Conservation (phyloP, 2,329 filamentous ascomycete species). For the Dryadomyces quercus-mongolicae region DNA sequence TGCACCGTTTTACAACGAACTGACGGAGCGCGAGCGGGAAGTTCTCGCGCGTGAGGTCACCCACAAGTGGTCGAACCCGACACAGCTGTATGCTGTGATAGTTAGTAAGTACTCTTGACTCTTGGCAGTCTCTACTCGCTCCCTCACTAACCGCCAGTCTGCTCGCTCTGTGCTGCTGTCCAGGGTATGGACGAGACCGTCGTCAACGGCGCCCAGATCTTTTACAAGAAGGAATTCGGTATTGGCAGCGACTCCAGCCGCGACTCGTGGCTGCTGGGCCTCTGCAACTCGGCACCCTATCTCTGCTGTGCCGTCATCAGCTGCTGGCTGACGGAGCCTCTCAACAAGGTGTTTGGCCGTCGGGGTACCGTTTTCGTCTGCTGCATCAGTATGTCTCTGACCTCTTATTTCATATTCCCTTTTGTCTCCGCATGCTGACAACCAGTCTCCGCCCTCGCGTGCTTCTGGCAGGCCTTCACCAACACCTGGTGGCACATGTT, state of each 20-base stretch:
- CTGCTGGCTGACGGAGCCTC: slow-evolving; percentile 62
- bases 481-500: slow-evolving; percentile 54
- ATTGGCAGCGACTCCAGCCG: slow-evolving; percentile 39
- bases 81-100: slow-evolving; percentile 53
- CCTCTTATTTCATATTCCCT: neutral
- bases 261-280: slow-evolving; percentile 44
- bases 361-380: slow-evolving; percentile 60
- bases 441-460: slow-evolving; percentile 9
- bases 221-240: slow-evolving; percentile 49
- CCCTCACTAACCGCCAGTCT: slow-evolving; percentile 25
- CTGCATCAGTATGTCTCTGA: slow-evolving; percentile 30
- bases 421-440: neutral
- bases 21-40: slow-evolving; percentile 45
- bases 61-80: slow-evolving; percentile 58
- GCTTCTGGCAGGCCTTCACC: slow-evolving; percentile 35
- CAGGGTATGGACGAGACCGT: slow-evolving; percentile 64
- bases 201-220: slow-evolving; percentile 56
- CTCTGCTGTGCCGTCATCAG: slow-evolving; percentile 56
- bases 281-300: slow-evolving; percentile 50
- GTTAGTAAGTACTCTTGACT: slow-evolving; percentile 22
- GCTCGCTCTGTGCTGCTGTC: slow-evolving; percentile 56
- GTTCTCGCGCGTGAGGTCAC: slow-evolving; percentile 48
- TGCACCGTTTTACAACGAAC: slow-evolving; percentile 21
- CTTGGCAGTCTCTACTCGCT: neutral
- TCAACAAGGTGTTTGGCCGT: slow-evolving; percentile 59